These are phyloP conservation scores for Komagataella populi DNA, from an alignment of 805 yeast species.

Conservation along the genomic window DNA sequence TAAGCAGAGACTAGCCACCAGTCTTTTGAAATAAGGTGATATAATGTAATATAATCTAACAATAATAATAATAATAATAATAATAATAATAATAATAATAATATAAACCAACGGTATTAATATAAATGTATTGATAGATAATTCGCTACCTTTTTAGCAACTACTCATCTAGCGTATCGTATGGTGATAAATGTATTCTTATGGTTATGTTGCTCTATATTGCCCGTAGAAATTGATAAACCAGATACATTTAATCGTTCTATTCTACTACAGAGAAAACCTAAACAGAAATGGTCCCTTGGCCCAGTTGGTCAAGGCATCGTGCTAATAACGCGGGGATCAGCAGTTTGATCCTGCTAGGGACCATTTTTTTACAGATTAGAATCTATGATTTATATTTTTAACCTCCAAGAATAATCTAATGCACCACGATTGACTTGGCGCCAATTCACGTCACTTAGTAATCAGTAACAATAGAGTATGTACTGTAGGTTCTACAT, in stretches of 20 bases:
- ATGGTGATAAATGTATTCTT: no score
- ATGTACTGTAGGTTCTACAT: not conserved
- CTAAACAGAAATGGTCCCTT: slow-evolving; percentile 12
- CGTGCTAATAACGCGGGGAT: slow-evolving; percentile 39
- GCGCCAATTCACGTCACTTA: not conserved
- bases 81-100: no score
- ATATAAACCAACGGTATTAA: no score
- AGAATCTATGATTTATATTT: no score
- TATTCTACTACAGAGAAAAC: not conserved
- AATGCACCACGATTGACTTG: not conserved
- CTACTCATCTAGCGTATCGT: no score
- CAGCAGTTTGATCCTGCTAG: slow-evolving; percentile 86
- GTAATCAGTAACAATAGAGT: not conserved
- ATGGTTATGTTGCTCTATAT: no score
- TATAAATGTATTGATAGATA: no score
- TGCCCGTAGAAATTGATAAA: no score
- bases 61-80: no score
- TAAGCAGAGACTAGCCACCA: slow-evolving; percentile 8
- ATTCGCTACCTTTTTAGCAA: no score
- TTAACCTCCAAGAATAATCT: no score
- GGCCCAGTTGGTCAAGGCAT: slow-evolving; percentile 33
- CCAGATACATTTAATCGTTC: not conserved
- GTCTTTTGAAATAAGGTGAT: not conserved
- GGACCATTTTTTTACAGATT: slow-evolving; percentile 32
- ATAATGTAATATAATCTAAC: not conserved